Conservation (phyloP, 2,329 filamentous ascomycete genomes). For the Verticillium tricorpus region DNA sequence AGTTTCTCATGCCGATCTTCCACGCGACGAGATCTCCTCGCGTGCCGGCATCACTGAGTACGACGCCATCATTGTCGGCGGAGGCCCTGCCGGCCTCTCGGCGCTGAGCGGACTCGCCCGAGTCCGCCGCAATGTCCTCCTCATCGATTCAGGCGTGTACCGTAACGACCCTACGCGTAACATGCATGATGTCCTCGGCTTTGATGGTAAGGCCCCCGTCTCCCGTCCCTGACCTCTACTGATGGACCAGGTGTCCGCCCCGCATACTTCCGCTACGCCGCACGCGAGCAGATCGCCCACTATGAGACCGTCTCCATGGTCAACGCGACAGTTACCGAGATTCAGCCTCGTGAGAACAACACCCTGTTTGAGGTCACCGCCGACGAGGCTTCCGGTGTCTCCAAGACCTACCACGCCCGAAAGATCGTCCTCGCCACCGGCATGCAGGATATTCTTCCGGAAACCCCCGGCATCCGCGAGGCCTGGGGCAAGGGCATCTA, state of each 20-base stretch:
- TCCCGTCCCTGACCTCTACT: neutral
- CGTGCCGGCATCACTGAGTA: conserved; percentile 24
- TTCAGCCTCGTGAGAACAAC: conserved; percentile 38
- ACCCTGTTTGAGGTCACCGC: neutral
- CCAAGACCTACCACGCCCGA: conserved; percentile 36
- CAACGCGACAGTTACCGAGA: conserved; percentile 41
- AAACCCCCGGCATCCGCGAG: conserved; percentile 48
- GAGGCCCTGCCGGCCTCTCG: conserved; percentile 51
- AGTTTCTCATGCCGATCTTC: neutral
- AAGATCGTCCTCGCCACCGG: conserved; percentile 57
- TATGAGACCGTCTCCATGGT: conserved; percentile 44
- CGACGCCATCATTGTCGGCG: conserved; percentile 54
- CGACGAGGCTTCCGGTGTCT: neutral
- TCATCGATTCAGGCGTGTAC: conserved; percentile 56
- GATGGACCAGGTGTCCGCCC: conserved; percentile 42
- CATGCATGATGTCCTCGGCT: conserved; percentile 58
- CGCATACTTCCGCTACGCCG: conserved; percentile 47
- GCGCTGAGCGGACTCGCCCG: conserved; percentile 54
- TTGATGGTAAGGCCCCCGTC: conserved; percentile 41
- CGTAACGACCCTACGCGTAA: conserved; percentile 52
- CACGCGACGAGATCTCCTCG: neutral
- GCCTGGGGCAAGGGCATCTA: conserved; percentile 56
- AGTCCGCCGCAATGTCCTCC: conserved; percentile 47
- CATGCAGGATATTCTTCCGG: conserved; percentile 48
- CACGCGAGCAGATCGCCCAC: conserved; percentile 45